Evolutionary conservation across 179 eudicot species (phyloP).

Genomic region (Kewa caespitosa): DNA sequence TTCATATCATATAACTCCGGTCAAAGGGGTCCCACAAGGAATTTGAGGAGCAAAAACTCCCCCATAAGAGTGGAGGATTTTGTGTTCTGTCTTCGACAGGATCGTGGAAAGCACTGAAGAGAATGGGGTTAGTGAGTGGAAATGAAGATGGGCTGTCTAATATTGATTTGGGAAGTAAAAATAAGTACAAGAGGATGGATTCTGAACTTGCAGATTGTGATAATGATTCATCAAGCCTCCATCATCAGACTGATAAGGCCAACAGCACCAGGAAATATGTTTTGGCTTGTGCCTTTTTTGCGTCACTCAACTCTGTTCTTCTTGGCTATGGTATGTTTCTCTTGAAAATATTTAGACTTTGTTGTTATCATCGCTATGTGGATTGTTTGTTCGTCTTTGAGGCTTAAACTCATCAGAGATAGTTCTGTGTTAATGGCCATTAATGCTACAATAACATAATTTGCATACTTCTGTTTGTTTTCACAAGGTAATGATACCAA

Average conservation of each 20-base stretch:
- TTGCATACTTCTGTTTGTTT: too few species aligned
- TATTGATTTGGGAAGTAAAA: slow-evolving; percentile 28
- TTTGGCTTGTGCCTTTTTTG: slow-evolving; percentile 42
- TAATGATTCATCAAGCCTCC: slow-evolving; percentile 6
- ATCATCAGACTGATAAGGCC: background rate
- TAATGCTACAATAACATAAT: too few species aligned
- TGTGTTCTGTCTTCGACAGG: background rate
- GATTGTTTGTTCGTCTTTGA: background rate
- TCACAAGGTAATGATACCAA: background rate
- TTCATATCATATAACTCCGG: background rate
- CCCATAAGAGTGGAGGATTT: background rate
- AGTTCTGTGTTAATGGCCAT: too few species aligned
- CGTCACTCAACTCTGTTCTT: slow-evolving; percentile 44
- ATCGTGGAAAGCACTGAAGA: background rate
- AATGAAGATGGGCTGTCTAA: slow-evolving; percentile 21
- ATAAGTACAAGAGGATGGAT: slow-evolving; percentile 35
- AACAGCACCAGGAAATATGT: slow-evolving; percentile 34
- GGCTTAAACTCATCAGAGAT: too few species aligned
- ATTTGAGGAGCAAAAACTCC: background rate
- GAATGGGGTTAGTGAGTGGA: slow-evolving; percentile 27
- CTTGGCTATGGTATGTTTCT: slow-evolving; percentile 42
- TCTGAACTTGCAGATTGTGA: slow-evolving; percentile 26
- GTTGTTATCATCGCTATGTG: background rate
- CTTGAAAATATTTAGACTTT: background rate
- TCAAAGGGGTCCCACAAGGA: background rate